These are phyloP conservation scores for Neurospora sublineolata DNA, from an alignment of 495 filamentous ascomycete species.

Conservation along the genomic window DNA sequence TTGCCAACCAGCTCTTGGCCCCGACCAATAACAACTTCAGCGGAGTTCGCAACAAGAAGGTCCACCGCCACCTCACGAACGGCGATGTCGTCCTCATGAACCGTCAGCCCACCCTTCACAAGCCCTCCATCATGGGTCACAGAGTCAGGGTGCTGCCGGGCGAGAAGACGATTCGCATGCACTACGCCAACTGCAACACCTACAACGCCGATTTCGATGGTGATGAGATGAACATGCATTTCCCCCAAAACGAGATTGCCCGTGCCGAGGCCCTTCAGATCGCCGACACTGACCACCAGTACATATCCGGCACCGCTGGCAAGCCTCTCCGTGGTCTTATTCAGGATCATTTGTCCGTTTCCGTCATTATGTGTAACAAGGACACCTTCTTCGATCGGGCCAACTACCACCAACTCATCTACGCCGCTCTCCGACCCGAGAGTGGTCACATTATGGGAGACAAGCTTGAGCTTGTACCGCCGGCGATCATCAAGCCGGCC, in stretches of 20 bases:
- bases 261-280: constrained; percentile 82
- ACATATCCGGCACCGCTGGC: constrained; percentile 85
- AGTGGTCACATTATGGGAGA: constrained; percentile 61
- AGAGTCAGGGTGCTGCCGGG: constrained; percentile 82
- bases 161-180: constrained; percentile 97
- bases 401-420: constrained; percentile 88
- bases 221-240: constrained; percentile 99
- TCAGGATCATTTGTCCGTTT: constrained; percentile 96
- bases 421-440: constrained; percentile 80
- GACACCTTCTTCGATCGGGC: constrained; percentile 86
- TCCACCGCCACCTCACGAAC: constrained; percentile 88
- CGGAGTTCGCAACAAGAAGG: constrained; percentile 84
- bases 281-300: constrained; percentile 94
- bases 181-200: constrained; percentile 98
- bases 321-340: constrained; percentile 94
- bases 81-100: constrained; percentile 99
- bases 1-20: constrained; percentile 89
- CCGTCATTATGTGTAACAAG: constrained; percentile 76
- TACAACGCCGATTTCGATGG: constrained; percentile 99
- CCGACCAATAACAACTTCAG: constrained; percentile 64
- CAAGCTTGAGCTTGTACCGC: constrained; percentile 65
- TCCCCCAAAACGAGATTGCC: constrained; percentile 93
- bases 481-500: constrained; percentile 71
- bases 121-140: constrained; percentile 99
- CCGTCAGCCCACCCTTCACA: constrained; percentile 97